Percentiles rank a stretch among this genome's conserved stretches.
Evolutionary conservation across 2,329 filamentous ascomycete species (phyloP).

Genomic region (Diaporthe vaccinii): DNA sequence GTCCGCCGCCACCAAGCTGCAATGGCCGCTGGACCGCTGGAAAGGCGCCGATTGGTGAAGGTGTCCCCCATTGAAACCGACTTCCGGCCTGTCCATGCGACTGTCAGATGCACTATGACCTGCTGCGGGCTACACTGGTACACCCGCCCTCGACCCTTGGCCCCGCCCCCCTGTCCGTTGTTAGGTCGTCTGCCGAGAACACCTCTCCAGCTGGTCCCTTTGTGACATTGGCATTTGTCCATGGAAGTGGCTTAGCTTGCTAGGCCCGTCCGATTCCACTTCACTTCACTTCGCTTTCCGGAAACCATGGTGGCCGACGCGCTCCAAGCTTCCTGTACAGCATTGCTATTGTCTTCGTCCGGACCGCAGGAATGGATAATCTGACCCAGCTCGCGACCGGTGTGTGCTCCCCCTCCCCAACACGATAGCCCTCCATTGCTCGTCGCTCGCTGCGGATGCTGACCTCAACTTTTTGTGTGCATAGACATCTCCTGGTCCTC

Average conservation of each 20-base stretch:
- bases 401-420: conserved; percentile 5
- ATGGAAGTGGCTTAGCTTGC: conserved; percentile 9
- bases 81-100: neutral
- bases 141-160: neutral
- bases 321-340: conserved; percentile 2
- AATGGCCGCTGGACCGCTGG: neutral
- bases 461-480: neutral
- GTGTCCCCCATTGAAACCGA: neutral
- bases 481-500: conserved; percentile 60
- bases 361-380: conserved; percentile 33
- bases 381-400: conserved; percentile 29
- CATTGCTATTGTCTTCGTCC: neutral
- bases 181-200: conserved; percentile 9
- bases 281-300: neutral
- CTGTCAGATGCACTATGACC: conserved; percentile 17
- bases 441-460: neutral
- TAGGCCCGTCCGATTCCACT: neutral
- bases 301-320: conserved; percentile 10
- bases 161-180: neutral
- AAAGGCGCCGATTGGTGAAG: conserved; percentile 4
- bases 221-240: conserved; percentile 15
- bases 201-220: conserved; percentile 14
- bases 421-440: neutral
- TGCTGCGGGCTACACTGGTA: neutral
- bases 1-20: neutral